phyloP scores from a whole-genome alignment of 2,329 filamentous ascomycete species.

The Chaetomiaceae sp. region DNA sequence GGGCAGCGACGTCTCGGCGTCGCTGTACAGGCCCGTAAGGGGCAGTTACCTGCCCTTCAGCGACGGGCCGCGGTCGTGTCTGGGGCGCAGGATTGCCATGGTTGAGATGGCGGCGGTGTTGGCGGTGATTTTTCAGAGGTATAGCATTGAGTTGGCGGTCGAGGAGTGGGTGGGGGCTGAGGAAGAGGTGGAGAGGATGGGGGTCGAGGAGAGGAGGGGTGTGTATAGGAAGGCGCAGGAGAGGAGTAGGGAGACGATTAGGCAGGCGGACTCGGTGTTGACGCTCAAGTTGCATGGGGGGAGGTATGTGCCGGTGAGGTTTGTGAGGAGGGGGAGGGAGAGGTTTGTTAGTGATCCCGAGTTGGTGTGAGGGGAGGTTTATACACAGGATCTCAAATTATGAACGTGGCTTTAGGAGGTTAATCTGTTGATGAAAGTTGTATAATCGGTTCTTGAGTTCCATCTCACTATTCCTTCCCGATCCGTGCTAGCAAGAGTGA shows the following conservation, averaged over 20 bases:
- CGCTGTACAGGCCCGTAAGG: constrained; percentile 56
- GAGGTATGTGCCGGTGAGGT: constrained; percentile 58
- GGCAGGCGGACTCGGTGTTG: constrained; percentile 56
- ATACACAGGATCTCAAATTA: no score
- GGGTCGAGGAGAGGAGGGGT: constrained; percentile 39
- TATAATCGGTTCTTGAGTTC: no score
- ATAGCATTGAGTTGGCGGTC: constrained; percentile 68
- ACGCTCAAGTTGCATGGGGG: constrained; percentile 66
- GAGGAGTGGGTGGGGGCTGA: constrained; percentile 51
- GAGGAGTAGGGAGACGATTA: constrained; percentile 49
- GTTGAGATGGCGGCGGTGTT: constrained; percentile 55
- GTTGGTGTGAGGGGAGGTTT: constrained; percentile 9
- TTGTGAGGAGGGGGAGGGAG: constrained; percentile 67
- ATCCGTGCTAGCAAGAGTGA: no score
- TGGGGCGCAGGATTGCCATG: constrained; percentile 56
- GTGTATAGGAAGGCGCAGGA: constrained; percentile 60
- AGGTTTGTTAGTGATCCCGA: constrained; percentile 51
- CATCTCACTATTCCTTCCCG: no score
- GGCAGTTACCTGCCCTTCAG: constrained; percentile 57
- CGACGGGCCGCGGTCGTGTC: constrained; percentile 53
- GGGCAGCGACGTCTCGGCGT: constrained; percentile 57
- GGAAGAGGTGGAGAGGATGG: constrained; percentile 50
- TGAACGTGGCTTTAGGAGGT: no score
- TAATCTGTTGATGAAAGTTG: no score
- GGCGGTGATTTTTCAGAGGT: constrained; percentile 51